Evolutionary conservation across 768 basidiomycete genomes (phyloP).

Genomic region (Sistotremastrum niveocremeum): DNA sequence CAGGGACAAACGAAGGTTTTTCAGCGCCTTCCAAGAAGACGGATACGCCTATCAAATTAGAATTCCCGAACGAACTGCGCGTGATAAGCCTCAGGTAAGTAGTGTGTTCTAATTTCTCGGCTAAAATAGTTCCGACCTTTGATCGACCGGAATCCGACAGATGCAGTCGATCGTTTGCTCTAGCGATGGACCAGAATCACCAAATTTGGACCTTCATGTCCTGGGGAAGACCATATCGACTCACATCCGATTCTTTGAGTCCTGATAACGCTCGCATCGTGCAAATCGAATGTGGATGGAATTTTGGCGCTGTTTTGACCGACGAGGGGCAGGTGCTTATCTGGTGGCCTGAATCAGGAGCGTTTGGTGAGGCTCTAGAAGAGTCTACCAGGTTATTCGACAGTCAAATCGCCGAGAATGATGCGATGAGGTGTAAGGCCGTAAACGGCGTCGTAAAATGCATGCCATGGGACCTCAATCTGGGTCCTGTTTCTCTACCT

Average conservation of each 20-base stretch:
- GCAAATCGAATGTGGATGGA: constrained; percentile 70
- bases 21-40: constrained; percentile 38
- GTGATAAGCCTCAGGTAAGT: constrained; percentile 42
- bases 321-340: constrained; percentile 57
- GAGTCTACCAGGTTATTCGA: constrained; percentile 1
- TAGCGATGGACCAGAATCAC: constrained; percentile 43
- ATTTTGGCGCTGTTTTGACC: constrained; percentile 61
- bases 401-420: constrained; percentile 9
- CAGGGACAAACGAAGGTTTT: constrained; percentile 40
- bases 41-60: constrained; percentile 39
- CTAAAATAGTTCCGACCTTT: not conserved
- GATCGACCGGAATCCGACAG: constrained; percentile 22
- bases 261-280: constrained; percentile 29
- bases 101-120: not conserved
- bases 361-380: constrained; percentile 34
- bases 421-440: constrained; percentile 16
- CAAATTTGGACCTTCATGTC: constrained; percentile 62
- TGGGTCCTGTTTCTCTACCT: constrained; percentile 46
- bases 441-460: constrained; percentile 38
- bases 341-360: constrained; percentile 54
- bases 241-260: constrained; percentile 31
- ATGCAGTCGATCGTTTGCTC: constrained; percentile 65
- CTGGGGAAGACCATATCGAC: constrained; percentile 68
- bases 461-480: constrained; percentile 39
- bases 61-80: constrained; percentile 43